Evolutionary conservation across 1,139 yeast species (phyloP), one percentile per base, ranked within the genome.

Genomic region (Candida sp.): DNA sequence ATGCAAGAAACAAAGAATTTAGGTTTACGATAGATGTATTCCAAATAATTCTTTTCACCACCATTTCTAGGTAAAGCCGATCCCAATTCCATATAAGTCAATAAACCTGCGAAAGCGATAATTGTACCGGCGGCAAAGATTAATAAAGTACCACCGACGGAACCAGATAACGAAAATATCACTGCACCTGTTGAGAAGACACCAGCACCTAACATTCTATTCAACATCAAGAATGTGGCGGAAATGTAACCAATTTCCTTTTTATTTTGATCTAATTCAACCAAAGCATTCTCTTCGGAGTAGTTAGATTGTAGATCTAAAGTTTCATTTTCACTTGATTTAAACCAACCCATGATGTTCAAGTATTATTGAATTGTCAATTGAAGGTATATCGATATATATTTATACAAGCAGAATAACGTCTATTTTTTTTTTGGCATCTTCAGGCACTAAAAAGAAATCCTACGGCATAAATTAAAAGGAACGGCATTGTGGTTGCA

Each of bases 181-280:
- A 88, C 81, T n/a, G 93, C 81, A 4, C 95, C 89, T 4, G 91
- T 85, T 35, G 93, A 83, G 61, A 88, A 88, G 42, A 88, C 86
- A 60, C 96, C 96, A 7, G 95, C 87, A 51, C 96, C 96, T 52
- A 88, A 75, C 83, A 87, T 87, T 61, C 95, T 74, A 61, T 87
- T 87, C 55, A 87, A 73, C 61, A 86, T 82, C 43, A 87, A 68
- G 56, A 83, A 83, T 23, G 82, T 73, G 40, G 89, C 87, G 3
- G 89, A 82, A n/a, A 79, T 46, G 33, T 77, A 61, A n/a, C 93
- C 91, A 43, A 85, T 73, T 45, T 75, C 75, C 58, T 79, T 79
- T 43, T 66, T 68, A 57, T 81, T 81, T 50, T 70, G 66, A 54
- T 79, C 84, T 36, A 77, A 48, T 55, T 77, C 75, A 21, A 73